Evolutionary conservation across 768 basidiomycete species (phyloP).

Genomic region (Leccinum fibrillosum): DNA sequence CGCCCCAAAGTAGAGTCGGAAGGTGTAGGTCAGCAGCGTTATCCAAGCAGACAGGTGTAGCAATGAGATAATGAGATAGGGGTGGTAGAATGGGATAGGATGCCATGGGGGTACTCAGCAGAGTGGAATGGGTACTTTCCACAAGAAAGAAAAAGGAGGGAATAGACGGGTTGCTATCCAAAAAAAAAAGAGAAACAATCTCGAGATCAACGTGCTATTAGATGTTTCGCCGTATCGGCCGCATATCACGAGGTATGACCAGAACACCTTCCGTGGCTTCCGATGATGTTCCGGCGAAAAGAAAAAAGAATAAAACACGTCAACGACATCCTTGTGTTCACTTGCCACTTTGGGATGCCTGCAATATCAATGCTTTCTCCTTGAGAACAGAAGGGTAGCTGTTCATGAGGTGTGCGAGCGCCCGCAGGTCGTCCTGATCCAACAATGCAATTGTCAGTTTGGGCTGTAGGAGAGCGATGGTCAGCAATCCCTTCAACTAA

Average conservation of each 20-base stretch:
- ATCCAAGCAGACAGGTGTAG: slow-evolving; percentile 7
- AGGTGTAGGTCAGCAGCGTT: slow-evolving; percentile 1
- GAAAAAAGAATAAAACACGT: background rate
- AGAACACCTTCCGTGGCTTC: background rate
- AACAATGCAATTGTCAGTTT: slow-evolving; percentile 82
- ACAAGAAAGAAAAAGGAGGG: slow-evolving; percentile 1
- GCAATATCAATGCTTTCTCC: slow-evolving; percentile 56
- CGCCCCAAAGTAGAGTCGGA: background rate
- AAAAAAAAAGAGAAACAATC: background rate
- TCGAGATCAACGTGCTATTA: background rate
- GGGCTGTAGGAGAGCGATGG: slow-evolving; percentile 42
- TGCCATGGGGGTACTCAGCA: slow-evolving; percentile 1
- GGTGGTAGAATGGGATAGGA: background rate
- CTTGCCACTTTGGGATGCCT: slow-evolving; percentile 25
- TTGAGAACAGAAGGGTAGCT: slow-evolving; percentile 80
- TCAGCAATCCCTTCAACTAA: slow-evolving; percentile 1
- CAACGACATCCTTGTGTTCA: slow-evolving; percentile 10
- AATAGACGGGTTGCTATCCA: slow-evolving; percentile 11
- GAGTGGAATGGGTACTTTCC: slow-evolving; percentile 9
- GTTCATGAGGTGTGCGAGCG: slow-evolving; percentile 84
- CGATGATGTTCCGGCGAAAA: slow-evolving; percentile 1
- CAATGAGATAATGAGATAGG: slow-evolving; percentile 1
- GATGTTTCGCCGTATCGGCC: background rate
- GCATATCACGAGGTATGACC: background rate
- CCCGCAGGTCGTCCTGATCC: slow-evolving; percentile 80